Evolutionary conservation across 1,284 basidiomycete genomes (phyloP).

Genomic region (Vanrija sp.): DNA sequence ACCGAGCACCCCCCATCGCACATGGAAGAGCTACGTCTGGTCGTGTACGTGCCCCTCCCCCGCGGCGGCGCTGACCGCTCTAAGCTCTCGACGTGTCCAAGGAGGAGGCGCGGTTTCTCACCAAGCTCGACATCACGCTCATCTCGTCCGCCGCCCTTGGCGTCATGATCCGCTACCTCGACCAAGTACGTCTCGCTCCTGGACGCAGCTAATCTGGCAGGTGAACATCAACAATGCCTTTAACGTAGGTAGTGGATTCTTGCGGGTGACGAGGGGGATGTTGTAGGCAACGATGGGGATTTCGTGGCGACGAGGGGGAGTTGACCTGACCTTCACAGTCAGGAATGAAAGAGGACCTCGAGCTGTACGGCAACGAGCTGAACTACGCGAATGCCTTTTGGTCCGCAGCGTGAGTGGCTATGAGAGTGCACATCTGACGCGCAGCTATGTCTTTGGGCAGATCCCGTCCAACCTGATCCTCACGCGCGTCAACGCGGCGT

Average conservation of each 20-base stretch:
- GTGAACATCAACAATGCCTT: slow-evolving; percentile 29
- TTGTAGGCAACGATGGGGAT: no score
- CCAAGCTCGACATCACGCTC: slow-evolving; percentile 30
- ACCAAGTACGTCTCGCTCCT: slow-evolving; percentile 11
- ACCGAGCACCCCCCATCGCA: no score
- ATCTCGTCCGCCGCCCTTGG: slow-evolving; percentile 28
- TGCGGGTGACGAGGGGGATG: no score
- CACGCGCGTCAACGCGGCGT: slow-evolving; percentile 23
- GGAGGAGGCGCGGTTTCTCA: slow-evolving; percentile 27
- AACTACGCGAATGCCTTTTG: slow-evolving; percentile 51
- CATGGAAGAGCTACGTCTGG: no score
- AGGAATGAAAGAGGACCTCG: slow-evolving; percentile 70
- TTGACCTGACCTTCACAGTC: no score
- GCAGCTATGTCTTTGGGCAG: slow-evolving; percentile 27
- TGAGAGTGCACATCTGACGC: no score
- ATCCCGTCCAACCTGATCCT: slow-evolving; percentile 27
- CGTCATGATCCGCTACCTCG: slow-evolving; percentile 33
- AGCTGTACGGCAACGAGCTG: slow-evolving; percentile 64
- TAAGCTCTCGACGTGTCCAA: slow-evolving; percentile 18
- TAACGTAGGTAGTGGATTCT: slow-evolving; percentile 1
- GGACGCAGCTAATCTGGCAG: not conserved
- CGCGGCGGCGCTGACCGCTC: not conserved
- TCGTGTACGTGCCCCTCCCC: no score
- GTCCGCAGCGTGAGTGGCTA: slow-evolving; percentile 15
- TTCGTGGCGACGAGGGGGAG: no score